phyloP scores from a whole-genome alignment of 805 yeast species.

The Candida schatavii region DNA sequence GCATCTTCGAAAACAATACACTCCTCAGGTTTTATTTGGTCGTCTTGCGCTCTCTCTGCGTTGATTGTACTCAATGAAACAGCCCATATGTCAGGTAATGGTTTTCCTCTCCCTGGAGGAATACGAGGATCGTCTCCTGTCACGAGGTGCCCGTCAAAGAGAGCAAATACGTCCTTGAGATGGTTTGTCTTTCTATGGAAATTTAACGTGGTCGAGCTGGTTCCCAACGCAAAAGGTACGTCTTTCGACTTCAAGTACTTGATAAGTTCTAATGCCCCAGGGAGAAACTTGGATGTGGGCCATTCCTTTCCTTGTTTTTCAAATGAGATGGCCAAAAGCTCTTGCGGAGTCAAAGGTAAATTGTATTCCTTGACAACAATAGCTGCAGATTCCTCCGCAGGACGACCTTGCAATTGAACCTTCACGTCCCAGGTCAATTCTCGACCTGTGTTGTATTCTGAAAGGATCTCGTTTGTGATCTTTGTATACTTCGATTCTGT shows the following conservation, averaged over 20 bases:
- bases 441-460: constrained; percentile 63
- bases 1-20: constrained; percentile 95
- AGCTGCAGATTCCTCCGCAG: constrained; percentile 73
- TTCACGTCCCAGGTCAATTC: constrained; percentile 90
- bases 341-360: constrained; percentile 63
- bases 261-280: constrained; percentile 80
- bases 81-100: constrained; percentile 90
- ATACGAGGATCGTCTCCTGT: constrained; percentile 89
- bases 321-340: constrained; percentile 51
- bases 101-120: constrained; percentile 87
- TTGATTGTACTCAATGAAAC: constrained; percentile 74
- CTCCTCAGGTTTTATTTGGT: constrained; percentile 59
- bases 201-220: constrained; percentile 68
- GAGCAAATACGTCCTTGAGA: constrained; percentile 56
- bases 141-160: constrained; percentile 64
- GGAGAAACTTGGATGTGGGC: constrained; percentile 64
- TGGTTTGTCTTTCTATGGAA: constrained; percentile 73
- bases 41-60: constrained; percentile 41
- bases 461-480: constrained; percentile 64
- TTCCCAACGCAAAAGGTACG: constrained; percentile 87
- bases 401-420: constrained; percentile 83
- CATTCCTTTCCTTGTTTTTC: constrained; percentile 58
- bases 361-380: constrained; percentile 66
- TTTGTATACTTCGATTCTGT: constrained; percentile 91
- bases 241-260: constrained; percentile 45